These are phyloP conservation scores for Cladosporium sp. DNA, from an alignment of 2,329 filamentous ascomycete genomes.

Conservation along the genomic window DNA sequence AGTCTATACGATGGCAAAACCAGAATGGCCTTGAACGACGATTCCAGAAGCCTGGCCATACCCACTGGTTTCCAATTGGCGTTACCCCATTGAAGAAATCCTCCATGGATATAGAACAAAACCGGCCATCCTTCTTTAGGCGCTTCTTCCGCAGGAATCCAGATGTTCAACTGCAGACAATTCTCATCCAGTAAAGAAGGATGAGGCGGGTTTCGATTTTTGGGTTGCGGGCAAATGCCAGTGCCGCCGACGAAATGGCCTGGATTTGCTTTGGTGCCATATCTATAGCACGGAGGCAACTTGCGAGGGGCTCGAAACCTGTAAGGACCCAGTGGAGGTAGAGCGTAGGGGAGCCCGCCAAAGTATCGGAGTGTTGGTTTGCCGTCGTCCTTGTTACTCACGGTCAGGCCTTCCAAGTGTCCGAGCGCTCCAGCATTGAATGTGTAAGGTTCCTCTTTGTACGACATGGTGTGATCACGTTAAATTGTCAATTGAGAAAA, in stretches of 20 bases:
- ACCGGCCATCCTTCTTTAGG: slow-evolving; percentile 51
- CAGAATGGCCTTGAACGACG: slow-evolving; percentile 46
- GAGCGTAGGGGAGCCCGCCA: slow-evolving; percentile 52
- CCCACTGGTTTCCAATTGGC: slow-evolving; percentile 42
- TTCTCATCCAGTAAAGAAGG: slow-evolving; percentile 44
- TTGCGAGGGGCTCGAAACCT: slow-evolving; percentile 47
- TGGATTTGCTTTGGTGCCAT: slow-evolving; percentile 47
- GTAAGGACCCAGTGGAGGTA: slow-evolving; percentile 44
- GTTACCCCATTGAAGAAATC: slow-evolving; percentile 53
- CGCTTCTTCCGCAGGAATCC: slow-evolving; percentile 46
- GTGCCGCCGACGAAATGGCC: slow-evolving; percentile 40
- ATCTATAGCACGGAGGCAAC: slow-evolving; percentile 46
- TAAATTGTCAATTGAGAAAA: too few relatives aligned
- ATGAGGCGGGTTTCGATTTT: slow-evolving; percentile 20
- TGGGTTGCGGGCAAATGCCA: slow-evolving; percentile 49
- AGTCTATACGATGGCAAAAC: slow-evolving; percentile 54
- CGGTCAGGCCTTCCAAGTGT: slow-evolving; percentile 46
- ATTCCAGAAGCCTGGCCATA: slow-evolving; percentile 45
- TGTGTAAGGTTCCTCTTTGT: slow-evolving; percentile 25
- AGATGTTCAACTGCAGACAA: slow-evolving; percentile 54
- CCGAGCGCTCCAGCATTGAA: slow-evolving; percentile 42
- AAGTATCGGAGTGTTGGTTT: slow-evolving; percentile 47
- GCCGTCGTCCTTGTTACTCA: slow-evolving; percentile 26
- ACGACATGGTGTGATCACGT: slow-evolving; percentile 7
- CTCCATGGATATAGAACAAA: slow-evolving; percentile 53